These are phyloP conservation scores for Suhomyces prunicola DNA, from an alignment of 805 yeast genomes.

Conservation along the genomic window DNA sequence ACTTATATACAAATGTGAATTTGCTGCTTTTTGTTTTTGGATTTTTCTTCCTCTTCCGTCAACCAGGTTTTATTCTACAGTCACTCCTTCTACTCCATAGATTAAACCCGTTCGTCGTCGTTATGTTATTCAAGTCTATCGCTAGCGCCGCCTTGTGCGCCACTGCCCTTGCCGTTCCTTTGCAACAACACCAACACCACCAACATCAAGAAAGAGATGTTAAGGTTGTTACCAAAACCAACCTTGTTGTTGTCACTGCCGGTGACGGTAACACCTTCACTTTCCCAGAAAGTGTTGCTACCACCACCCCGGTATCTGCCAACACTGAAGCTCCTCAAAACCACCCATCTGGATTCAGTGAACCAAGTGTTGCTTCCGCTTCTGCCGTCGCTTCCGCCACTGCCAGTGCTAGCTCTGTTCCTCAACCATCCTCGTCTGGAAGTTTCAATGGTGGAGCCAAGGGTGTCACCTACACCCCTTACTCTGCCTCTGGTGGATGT, in stretches of 20 bases:
- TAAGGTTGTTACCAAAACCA: constrained; percentile 47
- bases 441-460: constrained; percentile 38
- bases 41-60: constrained; percentile 8
- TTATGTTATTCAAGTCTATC: constrained; percentile 22
- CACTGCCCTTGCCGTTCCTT: constrained; percentile 58
- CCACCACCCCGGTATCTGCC: constrained; percentile 9
- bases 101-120: constrained; percentile 14
- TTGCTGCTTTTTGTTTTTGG: background rate
- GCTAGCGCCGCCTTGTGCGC: constrained; percentile 50
- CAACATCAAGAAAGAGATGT: constrained; percentile 56
- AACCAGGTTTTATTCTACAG: constrained; percentile 27
- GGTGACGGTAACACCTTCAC: constrained; percentile 20
- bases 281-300: constrained; percentile 9
- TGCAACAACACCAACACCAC: constrained; percentile 49
- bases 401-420: constrained; percentile 7
- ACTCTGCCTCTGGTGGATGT: constrained; percentile 64
- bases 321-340: constrained; percentile 5
- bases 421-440: constrained; percentile 8
- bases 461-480: constrained; percentile 84
- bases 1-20: background rate
- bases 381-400: constrained; percentile 9
- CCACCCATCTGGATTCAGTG: constrained; percentile 7
- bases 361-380: constrained; percentile 6
- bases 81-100: constrained; percentile 36
- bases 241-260: constrained; percentile 49